These are phyloP conservation scores for Penicillium daleae DNA, from an alignment of 495 filamentous ascomycete genomes.

Conservation along the genomic window DNA sequence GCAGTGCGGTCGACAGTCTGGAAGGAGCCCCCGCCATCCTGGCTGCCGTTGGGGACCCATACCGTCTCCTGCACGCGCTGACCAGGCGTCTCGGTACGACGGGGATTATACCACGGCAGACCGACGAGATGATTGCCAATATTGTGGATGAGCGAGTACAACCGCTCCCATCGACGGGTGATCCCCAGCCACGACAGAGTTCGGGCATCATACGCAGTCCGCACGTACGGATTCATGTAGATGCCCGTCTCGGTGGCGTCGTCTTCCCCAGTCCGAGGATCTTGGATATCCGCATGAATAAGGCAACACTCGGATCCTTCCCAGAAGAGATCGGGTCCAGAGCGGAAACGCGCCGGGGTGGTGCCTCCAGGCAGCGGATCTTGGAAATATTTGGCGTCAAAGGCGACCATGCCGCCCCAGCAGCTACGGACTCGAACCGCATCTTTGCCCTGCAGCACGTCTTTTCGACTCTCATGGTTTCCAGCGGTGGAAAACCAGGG, in stretches of 20 bases:
- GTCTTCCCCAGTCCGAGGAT: conserved; percentile 40
- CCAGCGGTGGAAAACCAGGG: conserved; percentile 72
- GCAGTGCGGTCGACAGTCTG: conserved; percentile 47
- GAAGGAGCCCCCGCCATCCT: conserved; percentile 45
- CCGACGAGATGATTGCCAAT: conserved; percentile 56
- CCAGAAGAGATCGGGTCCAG: conserved; percentile 67
- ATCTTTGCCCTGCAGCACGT: conserved; percentile 64
- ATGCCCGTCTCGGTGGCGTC: conserved; percentile 56
- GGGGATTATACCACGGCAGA: conserved; percentile 61
- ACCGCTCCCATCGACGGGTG: conserved; percentile 61
- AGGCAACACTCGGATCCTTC: conserved; percentile 82
- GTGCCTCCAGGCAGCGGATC: not conserved
- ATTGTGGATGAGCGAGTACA: conserved; percentile 58
- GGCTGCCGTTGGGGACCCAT: conserved; percentile 48
- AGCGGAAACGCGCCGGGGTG: conserved; percentile 65
- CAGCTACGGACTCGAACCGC: conserved; percentile 76
- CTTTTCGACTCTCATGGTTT: conserved; percentile 56
- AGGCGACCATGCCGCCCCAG: conserved; percentile 83
- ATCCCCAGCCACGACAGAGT: conserved; percentile 60
- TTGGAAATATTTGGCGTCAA: conserved; percentile 70
- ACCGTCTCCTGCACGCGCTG: conserved; percentile 56
- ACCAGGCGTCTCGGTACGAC: conserved; percentile 56
- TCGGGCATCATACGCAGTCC: conserved; percentile 61
- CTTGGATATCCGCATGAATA: conserved; percentile 71
- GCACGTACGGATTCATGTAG: conserved; percentile 75